Percentiles rank a stretch among this genome's conserved stretches.
phyloP scores from a whole-genome alignment of 164 flowering plant species.

The Amborella trichopoda region DNA sequence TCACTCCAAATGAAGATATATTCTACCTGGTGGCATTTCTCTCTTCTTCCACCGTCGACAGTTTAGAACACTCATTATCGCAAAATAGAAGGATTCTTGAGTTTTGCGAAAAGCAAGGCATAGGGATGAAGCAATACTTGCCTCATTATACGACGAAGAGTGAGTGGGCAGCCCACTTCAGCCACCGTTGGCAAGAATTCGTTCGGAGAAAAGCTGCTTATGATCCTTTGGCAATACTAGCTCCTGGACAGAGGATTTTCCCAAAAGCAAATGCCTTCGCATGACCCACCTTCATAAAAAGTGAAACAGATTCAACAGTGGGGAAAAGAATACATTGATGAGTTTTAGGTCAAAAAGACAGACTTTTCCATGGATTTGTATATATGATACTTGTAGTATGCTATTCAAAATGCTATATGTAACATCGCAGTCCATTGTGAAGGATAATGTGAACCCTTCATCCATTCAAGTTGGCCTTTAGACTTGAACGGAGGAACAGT shows the following conservation, averaged over 20 bases:
- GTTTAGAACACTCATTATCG: slow-evolving; percentile 34
- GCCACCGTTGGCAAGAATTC: slow-evolving; percentile 56
- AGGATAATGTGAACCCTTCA: no score
- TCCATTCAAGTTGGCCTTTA: no score
- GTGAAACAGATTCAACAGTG: no score
- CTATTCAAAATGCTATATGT: no score
- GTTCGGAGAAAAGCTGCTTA: slow-evolving; percentile 47
- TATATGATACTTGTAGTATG: no score
- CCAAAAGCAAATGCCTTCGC: slow-evolving; percentile 23
- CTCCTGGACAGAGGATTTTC: slow-evolving; percentile 89
- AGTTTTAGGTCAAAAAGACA: no score
- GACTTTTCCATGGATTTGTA: no score
- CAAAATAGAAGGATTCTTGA: slow-evolving; percentile 51
- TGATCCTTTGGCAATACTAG: slow-evolving; percentile 81
- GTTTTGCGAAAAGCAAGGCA: slow-evolving; percentile 29
- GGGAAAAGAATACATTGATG: no score
- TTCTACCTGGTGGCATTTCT: slow-evolving; percentile 75
- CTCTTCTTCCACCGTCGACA: slow-evolving; percentile 52
- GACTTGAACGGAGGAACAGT: no score
- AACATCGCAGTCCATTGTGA: no score
- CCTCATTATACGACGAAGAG: slow-evolving; percentile 52
- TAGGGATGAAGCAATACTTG: slow-evolving; percentile 71
- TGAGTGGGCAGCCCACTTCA: slow-evolving; percentile 78
- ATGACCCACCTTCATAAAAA: no score
- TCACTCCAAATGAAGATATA: slow-evolving; percentile 73